These are phyloP conservation scores for Skeletonema grethae DNA, from an alignment of 108 stramenopile genomes.

Conservation along the genomic window DNA sequence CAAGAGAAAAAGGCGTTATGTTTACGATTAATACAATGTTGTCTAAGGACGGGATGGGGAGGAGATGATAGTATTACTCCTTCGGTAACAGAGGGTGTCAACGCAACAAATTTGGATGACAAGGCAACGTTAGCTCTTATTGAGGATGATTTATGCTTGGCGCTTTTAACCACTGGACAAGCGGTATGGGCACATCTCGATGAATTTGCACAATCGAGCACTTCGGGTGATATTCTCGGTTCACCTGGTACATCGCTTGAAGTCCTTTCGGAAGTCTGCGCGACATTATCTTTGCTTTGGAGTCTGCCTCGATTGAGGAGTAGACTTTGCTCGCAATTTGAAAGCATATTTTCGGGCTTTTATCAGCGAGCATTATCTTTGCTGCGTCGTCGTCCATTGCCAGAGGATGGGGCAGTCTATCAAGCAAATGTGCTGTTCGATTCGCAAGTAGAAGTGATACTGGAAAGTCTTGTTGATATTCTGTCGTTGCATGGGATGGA, in stretches of 20 bases:
- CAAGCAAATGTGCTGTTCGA: constrained; percentile 81
- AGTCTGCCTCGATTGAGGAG: constrained; percentile 53
- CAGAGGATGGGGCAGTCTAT: constrained; percentile 62
- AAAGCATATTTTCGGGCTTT: constrained; percentile 85
- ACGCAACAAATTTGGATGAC: constrained; percentile 26
- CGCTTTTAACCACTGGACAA: constrained; percentile 81
- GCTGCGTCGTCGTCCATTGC: constrained; percentile 63
- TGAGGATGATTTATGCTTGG: constrained; percentile 85
- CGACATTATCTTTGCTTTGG: constrained; percentile 77
- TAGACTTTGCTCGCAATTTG: constrained; percentile 71
- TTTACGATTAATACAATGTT: constrained; percentile 68
- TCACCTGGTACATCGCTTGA: constrained; percentile 52
- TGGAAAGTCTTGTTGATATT: constrained; percentile 85
- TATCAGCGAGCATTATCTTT: constrained; percentile 82
- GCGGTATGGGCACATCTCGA: constrained; percentile 79
- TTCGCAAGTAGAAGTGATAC: constrained; percentile 80
- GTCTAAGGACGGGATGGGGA: constrained; percentile 57
- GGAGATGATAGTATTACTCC: constrained; percentile 5
- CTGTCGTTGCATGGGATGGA: constrained; percentile 65
- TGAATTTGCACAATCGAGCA: constrained; percentile 24
- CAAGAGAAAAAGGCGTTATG: constrained; percentile 68
- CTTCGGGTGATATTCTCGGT: constrained; percentile 46
- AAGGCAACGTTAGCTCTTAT: constrained; percentile 57
- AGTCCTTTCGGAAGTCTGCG: constrained; percentile 80
- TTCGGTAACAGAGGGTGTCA: constrained; percentile 1